These are phyloP conservation scores for Gastrolobium bilobum DNA, from an alignment of 306 rosid genomes.

Conservation along the genomic window DNA sequence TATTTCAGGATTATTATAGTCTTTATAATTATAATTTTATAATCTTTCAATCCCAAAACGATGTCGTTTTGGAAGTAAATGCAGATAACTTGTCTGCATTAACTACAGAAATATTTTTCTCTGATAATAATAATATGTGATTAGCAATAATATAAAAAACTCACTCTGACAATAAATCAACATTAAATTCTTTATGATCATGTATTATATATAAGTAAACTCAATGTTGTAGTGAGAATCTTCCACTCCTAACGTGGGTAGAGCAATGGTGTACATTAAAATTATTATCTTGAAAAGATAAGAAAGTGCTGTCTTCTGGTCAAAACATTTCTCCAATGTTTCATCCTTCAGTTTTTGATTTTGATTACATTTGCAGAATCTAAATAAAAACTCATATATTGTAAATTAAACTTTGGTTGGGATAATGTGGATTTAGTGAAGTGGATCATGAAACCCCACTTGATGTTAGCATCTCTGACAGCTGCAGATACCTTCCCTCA, in stretches of 20 bases:
- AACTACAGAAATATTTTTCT: no score
- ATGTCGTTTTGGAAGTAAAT: no score
- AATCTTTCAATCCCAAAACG: no score
- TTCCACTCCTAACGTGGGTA: conserved; percentile 36
- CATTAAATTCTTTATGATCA: not conserved
- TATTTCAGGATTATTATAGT: no score
- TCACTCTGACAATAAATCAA: not conserved
- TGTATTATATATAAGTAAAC: not conserved
- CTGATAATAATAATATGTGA: no score
- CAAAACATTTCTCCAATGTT: conserved; percentile 28
- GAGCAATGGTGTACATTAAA: not conserved
- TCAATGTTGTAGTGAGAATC: not conserved
- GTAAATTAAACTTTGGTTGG: not conserved
- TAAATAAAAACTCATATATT: not conserved
- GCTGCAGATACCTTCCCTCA: conserved; percentile 82
- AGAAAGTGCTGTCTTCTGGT: not conserved
- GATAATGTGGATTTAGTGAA: conserved; percentile 33
- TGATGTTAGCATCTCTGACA: conserved; percentile 57
- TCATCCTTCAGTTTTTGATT: not conserved
- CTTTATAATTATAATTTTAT: no score
- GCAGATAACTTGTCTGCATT: no score
- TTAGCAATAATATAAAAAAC: not conserved
- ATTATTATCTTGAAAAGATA: not conserved
- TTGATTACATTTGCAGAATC: conserved; percentile 20
- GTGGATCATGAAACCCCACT: conserved; percentile 51